Base-by-base conservation (phyloP, 805 yeast species). In the Ogataea allantospora region DNA sequence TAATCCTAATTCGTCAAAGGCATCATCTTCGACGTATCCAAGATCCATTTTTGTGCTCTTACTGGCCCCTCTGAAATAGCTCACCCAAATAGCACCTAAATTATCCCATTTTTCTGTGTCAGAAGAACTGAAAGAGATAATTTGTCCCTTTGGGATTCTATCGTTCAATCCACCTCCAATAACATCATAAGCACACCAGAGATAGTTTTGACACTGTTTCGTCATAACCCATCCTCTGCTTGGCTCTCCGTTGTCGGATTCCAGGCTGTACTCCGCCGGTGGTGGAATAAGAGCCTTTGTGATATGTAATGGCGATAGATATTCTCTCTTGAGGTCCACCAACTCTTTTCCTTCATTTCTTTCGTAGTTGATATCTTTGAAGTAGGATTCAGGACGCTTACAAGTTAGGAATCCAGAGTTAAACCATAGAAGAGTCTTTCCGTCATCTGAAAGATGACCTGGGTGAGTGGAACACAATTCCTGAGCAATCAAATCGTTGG, bases 371-470 rank as follows among this genome's bases (percentile, higher is more conserved):
- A 65, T 60, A 48, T 69, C 73, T 17, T 60, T 61, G 30, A 54
- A 54, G 27, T 67, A 70, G 13, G 65, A 60, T 22, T 65, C 60
- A 14, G 63, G 62, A 42, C 70, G 63, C 47, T 76, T 75, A 58
- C 88, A 83, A 33, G 68, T 74, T 33, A 70, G 65, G 55, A 80
- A 70, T 0, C 91, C 91, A 12, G 87, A 82, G 51, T 83, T 82
- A 30, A 81, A 68, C 88, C 88, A 83, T 3, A 80, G 51, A 32
- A 78, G 55, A 0, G 75, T 66, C 28, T 62, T 66, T 35, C 68
- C 59, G 54, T 75, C 80, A 35, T 75, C 80, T 17, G 66, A 60
- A 7, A 78, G 56, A 56, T 78, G 85, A 3, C 77, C 81, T 0
- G 84, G 84, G 52, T 78, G 83, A 20, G 79, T 76, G 1, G 81